Evolutionary conservation across 768 basidiomycete genomes (phyloP).

Genomic region (Boletus barrowsii): DNA sequence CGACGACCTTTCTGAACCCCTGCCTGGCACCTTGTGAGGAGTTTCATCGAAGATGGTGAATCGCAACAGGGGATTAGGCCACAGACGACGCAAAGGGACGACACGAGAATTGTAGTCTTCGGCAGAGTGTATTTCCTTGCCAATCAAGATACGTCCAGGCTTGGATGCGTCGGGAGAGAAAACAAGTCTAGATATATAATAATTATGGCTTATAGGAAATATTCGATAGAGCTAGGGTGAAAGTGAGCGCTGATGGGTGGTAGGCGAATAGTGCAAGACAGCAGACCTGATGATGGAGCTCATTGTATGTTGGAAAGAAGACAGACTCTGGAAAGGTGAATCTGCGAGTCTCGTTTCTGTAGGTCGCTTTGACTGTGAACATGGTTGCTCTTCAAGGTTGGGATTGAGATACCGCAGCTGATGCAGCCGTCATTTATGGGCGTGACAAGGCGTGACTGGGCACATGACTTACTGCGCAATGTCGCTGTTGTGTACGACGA

Average conservation of each 20-base stretch:
- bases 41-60: slow-evolving; percentile 59
- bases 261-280: slow-evolving; percentile 1
- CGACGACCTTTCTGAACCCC: slow-evolving; percentile 2
- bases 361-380: slow-evolving; percentile 81
- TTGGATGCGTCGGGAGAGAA: slow-evolving; percentile 62
- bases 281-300: slow-evolving; percentile 62
- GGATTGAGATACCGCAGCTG: slow-evolving; percentile 18
- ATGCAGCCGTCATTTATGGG: slow-evolving; percentile 12
- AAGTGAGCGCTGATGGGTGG: slow-evolving; percentile 19
- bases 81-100: slow-evolving; percentile 49
- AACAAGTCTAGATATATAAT: slow-evolving; percentile 63
- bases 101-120: slow-evolving; percentile 56
- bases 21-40: slow-evolving; percentile 34
- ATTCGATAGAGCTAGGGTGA: slow-evolving; percentile 59
- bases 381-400: slow-evolving; percentile 37
- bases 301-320: slow-evolving; percentile 59
- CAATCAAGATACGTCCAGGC: slow-evolving; percentile 58
- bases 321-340: slow-evolving; percentile 51
- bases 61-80: slow-evolving; percentile 57
- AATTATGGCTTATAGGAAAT: slow-evolving; percentile 59
- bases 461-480: not conserved
- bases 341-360: slow-evolving; percentile 65
- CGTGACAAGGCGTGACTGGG: slow-evolving; percentile 22
- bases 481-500: slow-evolving; percentile 49
- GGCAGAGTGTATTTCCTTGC: slow-evolving; percentile 53